Percentiles rank a stretch among this genome's conserved stretches.
Evolutionary conservation across 148 eudicot genomes (phyloP).

Genomic region (Gaultheria prostrata): DNA sequence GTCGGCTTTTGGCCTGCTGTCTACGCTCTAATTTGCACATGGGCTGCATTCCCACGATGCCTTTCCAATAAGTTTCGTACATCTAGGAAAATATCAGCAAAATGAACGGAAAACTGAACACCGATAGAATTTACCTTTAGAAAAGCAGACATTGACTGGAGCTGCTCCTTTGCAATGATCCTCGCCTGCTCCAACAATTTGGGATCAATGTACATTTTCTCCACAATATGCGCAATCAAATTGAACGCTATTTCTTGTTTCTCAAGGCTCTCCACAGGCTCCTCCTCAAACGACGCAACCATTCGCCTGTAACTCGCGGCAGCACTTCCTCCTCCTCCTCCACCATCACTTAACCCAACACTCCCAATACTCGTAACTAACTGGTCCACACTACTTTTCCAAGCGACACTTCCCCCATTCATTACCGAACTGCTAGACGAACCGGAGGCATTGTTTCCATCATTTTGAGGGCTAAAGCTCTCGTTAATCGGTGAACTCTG

Average conservation of each 20-base stretch:
- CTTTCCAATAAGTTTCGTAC: no score
- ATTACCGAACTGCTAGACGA: conserved; percentile 50
- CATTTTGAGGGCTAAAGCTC: conserved; percentile 45
- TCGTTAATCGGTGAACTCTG: conserved; percentile 75
- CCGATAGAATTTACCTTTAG: conserved; percentile 53
- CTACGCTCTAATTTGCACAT: no score
- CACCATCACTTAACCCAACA: conserved; percentile 29
- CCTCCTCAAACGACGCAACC: conserved; percentile 69
- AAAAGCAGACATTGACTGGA: conserved; percentile 62
- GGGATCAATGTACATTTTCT: conserved; percentile 52
- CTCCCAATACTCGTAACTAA: conserved; percentile 27
- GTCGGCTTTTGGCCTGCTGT: no score
- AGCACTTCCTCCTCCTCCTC: conserved; percentile 22
- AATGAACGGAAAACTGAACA: background rate
- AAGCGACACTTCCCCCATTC: conserved; percentile 47
- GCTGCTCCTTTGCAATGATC: conserved; percentile 65
- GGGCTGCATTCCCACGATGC: no score
- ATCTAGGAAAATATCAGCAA: no score
- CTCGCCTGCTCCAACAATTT: conserved; percentile 74
- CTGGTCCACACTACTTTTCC: conserved; percentile 42
- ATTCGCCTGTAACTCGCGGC: conserved; percentile 26
- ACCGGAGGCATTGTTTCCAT: conserved; percentile 41
- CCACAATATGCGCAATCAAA: conserved; percentile 55
- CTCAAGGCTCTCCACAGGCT: conserved; percentile 71
- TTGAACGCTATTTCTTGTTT: conserved; percentile 72